Evolutionary conservation across 2,329 filamentous ascomycete species (phyloP), one percentile per base, ranked within the genome.

Genomic region (Colletotrichum somersetense): DNA sequence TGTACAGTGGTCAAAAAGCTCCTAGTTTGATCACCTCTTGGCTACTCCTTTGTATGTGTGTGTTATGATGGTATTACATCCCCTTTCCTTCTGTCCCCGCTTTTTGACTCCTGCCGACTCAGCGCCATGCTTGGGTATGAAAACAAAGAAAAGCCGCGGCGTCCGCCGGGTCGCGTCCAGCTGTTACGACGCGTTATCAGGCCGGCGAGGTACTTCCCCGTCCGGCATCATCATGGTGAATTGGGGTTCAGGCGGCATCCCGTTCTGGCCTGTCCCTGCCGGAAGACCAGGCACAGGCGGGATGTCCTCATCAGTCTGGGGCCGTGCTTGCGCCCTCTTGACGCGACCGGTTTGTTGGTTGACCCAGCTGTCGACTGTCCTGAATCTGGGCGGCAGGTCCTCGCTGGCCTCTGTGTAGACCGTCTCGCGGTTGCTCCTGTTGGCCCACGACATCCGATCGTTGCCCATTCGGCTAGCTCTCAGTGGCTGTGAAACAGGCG

Each of bases 341-440:
- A 89, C 78, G 3, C 88, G 84, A 2, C 86, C 86, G 11, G 86
- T 86, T 78, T 92, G 90, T 77, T 92, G 89, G 74, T 86, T 86
- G 2, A 92, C 90, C 91, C 91, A 92, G 40, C 89, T 91, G 67
- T 83, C 85, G 67, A 92, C 83, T 8, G 84, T 86, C 46, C 88
- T 85, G 78, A 91, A 92, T 5, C 86, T 85, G 18, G 88, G 83
- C 6, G 88, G 85, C 56, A 80, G 78, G 72, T 91, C 88, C 44
- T 89, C 85, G 62, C 86, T 89, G 5, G 84, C 82, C 62, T 84
- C 81, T 0, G 88, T 89, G 75, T 86, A 88, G 2, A 87, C 79
- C 0, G 87, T 89, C 56, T 89, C 87, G 40, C 87, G 82, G 44
- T 79, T 77, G 61, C 76, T 77, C 48, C 75, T 77, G 68, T 75